Evolutionary conservation across 2,329 filamentous ascomycete species (phyloP).

Genomic region (Nothophoma quercina): DNA sequence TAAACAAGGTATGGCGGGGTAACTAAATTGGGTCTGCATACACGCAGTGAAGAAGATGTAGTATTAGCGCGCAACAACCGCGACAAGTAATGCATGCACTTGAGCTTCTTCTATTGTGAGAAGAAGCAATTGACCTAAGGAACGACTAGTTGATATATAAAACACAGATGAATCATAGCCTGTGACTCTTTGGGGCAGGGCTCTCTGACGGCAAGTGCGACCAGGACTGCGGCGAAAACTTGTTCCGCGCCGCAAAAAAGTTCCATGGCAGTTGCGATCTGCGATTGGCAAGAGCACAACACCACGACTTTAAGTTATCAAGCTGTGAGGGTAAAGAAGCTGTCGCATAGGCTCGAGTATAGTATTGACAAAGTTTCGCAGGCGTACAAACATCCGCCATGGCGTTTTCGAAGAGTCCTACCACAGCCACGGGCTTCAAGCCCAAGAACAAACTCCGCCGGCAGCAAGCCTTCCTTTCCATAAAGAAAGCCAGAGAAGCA

Average conservation of each 20-base stretch:
- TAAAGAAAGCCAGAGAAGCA: slow-evolving; percentile 79
- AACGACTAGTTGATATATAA: slow-evolving; percentile 29
- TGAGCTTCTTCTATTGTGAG: slow-evolving; percentile 28
- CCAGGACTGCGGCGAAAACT: slow-evolving; percentile 5
- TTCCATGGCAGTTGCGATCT: slow-evolving; percentile 5
- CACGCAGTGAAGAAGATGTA: slow-evolving; percentile 34
- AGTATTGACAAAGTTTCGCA: not conserved
- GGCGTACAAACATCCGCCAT: slow-evolving; percentile 43
- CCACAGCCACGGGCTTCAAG: slow-evolving; percentile 60
- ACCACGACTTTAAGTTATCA: not conserved
- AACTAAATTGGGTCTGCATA: slow-evolving; percentile 37
- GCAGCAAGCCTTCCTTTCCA: slow-evolving; percentile 77
- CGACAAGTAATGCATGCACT: slow-evolving; percentile 52
- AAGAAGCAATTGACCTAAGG: slow-evolving; percentile 27
- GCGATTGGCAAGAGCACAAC: not conserved
- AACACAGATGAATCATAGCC: slow-evolving; percentile 14
- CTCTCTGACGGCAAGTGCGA: not conserved
- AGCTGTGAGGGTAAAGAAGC: not conserved
- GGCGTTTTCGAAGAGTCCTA: slow-evolving; percentile 58
- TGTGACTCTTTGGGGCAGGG: slow-evolving; percentile 1
- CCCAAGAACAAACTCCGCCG: slow-evolving; percentile 81
- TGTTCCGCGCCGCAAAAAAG: slow-evolving; percentile 26
- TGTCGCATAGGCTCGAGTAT: not conserved
- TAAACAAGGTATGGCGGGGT: slow-evolving; percentile 41
- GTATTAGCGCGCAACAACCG: slow-evolving; percentile 49